phyloP scores from a whole-genome alignment of 257 asterid species.

The Solanum arcanum region DNA sequence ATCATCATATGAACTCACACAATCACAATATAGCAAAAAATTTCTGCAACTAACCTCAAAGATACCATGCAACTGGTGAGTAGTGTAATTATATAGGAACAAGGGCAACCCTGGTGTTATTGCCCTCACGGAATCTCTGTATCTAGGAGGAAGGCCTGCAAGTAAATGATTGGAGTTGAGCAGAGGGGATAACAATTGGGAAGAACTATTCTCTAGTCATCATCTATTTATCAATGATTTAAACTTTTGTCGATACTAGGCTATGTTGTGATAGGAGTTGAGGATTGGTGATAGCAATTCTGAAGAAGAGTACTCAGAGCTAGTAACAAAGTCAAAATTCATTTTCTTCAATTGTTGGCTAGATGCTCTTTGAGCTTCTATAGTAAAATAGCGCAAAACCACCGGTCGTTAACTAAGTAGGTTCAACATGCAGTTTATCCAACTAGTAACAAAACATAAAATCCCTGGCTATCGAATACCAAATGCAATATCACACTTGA shows the following conservation, averaged over 20 bases:
- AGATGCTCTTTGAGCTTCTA: not conserved
- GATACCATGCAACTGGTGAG: constrained; percentile 94
- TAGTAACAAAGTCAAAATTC: not conserved
- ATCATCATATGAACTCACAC: not conserved
- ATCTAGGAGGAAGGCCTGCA: constrained; percentile 91
- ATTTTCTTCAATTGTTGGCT: not conserved
- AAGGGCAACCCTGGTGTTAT: constrained; percentile 93
- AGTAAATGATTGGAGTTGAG: not conserved
- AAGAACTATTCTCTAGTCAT: not conserved
- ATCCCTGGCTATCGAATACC: not conserved
- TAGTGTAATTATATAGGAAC: constrained; percentile 82
- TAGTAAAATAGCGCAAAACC: not conserved
- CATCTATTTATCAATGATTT: not conserved
- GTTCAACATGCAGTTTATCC: not conserved
- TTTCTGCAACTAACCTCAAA: constrained; percentile 55
- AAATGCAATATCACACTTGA: not conserved
- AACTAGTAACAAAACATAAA: not conserved
- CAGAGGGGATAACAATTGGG: not conserved
- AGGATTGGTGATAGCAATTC: not conserved
- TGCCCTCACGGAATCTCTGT: constrained; percentile 92
- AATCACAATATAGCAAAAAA: not conserved
- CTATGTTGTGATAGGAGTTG: not conserved
- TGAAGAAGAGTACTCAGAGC: not conserved
- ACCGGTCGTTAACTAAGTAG: not conserved
- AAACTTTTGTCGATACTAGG: not conserved